Percentiles rank a stretch among this genome's conserved stretches.
phyloP scores from a whole-genome alignment of 805 yeast genomes.

The Lachancea meyersii region DNA sequence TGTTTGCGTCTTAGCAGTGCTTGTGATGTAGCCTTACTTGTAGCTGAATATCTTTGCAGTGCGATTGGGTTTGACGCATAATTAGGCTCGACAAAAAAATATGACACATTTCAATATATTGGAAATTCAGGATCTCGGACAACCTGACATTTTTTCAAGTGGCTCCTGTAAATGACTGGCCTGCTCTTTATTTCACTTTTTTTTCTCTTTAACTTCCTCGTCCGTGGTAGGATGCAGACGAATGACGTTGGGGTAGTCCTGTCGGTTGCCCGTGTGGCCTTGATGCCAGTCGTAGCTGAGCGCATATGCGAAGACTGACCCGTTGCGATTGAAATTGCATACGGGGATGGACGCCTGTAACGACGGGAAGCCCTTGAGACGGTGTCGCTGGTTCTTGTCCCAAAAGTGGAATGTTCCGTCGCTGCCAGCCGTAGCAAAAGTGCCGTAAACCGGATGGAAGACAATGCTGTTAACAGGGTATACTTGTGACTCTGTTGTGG shows the following conservation, averaged over 20 bases:
- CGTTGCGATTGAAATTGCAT: slow-evolving; percentile 75
- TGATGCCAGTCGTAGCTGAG: slow-evolving; percentile 93
- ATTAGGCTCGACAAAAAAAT: too few species aligned
- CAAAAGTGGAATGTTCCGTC: slow-evolving; percentile 93
- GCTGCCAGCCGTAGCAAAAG: slow-evolving; percentile 89
- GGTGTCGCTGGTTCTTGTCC: slow-evolving; percentile 89
- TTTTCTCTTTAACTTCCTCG: slow-evolving; percentile 65
- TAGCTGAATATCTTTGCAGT: too few species aligned
- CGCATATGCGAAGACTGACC: slow-evolving; percentile 85
- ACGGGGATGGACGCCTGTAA: slow-evolving; percentile 65
- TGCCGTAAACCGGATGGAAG: slow-evolving; percentile 86
- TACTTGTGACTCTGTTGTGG: slow-evolving; percentile 56
- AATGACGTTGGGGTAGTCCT: slow-evolving; percentile 66
- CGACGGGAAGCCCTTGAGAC: slow-evolving; percentile 74
- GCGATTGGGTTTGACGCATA: too few species aligned
- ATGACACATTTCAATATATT: too few species aligned
- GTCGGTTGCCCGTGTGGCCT: slow-evolving; percentile 73
- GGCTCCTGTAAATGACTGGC: too few species aligned
- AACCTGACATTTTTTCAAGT: too few species aligned
- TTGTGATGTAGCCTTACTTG: too few species aligned
- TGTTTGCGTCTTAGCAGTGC: too few species aligned
- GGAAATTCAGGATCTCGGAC: too few species aligned
- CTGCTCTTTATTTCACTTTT: too few species aligned
- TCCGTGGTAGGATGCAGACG: slow-evolving; percentile 81
- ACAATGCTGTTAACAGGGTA: slow-evolving; percentile 74